phyloP scores from a whole-genome alignment of 1,284 basidiomycete species.

The Microbotryomycetes sp. region DNA sequence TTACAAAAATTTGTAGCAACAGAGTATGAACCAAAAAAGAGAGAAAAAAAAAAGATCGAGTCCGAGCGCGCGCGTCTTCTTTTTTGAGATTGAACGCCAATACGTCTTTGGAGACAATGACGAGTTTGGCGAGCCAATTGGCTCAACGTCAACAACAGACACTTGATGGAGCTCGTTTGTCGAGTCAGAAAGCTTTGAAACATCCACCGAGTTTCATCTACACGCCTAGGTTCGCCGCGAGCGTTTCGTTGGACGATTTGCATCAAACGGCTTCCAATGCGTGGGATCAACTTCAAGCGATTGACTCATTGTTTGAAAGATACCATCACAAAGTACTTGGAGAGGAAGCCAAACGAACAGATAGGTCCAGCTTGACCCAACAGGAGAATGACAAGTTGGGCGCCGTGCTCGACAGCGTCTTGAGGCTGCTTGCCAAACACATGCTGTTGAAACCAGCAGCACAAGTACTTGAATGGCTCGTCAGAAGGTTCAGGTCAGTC shows the following conservation, averaged over 20 bases:
- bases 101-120: too few species aligned
- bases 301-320: constrained; percentile 52
- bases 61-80: too few species aligned
- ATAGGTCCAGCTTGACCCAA: constrained; percentile 70
- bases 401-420: constrained; percentile 55
- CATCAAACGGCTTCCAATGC: constrained; percentile 76
- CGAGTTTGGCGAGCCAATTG: constrained; percentile 76
- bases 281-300: constrained; percentile 57
- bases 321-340: constrained; percentile 73
- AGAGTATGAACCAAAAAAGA: too few species aligned
- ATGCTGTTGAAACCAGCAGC: constrained; percentile 73
- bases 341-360: constrained; percentile 64
- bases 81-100: too few species aligned
- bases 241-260: constrained; percentile 80
- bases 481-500: constrained; percentile 77
- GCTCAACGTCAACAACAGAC: constrained; percentile 61
- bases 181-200: constrained; percentile 55
- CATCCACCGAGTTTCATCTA: constrained; percentile 76
- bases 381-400: constrained; percentile 62
- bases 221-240: constrained; percentile 66
- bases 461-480: constrained; percentile 93
- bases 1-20: too few species aligned
- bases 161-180: constrained; percentile 66
- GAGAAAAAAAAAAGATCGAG: too few species aligned
- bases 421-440: constrained; percentile 69